These are phyloP conservation scores for Funneliformis mosseae DNA, from an alignment of 192 early-diverging fungal species.

Conservation along the genomic window DNA sequence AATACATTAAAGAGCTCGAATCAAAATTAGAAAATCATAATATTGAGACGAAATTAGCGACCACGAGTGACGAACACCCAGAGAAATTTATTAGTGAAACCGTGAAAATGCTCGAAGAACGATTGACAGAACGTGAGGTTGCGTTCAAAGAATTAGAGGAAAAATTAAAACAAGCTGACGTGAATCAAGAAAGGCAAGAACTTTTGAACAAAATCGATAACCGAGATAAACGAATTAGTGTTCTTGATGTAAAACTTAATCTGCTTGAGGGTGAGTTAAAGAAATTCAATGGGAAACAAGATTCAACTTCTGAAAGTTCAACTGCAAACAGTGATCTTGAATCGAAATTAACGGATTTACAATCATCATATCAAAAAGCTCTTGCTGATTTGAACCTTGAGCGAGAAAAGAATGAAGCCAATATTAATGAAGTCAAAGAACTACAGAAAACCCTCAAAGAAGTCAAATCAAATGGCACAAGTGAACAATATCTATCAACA, in stretches of 20 bases:
- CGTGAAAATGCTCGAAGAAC: neutral
- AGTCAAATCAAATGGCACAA: neutral
- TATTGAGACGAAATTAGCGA: neutral
- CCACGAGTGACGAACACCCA: neutral
- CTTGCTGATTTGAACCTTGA: too few species aligned
- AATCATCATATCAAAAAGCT: too few species aligned
- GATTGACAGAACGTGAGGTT: neutral
- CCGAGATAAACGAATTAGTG: neutral
- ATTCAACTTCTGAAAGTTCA: neutral
- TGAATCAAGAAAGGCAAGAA: neutral
- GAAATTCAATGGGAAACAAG: neutral
- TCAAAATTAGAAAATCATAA: neutral
- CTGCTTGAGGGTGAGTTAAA: neutral
- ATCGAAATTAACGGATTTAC: too few species aligned
- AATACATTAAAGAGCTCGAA: slow-evolving; percentile 27
- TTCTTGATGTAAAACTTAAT: neutral
- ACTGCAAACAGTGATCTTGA: too few species aligned
- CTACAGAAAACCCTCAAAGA: too few species aligned
- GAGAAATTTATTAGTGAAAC: slow-evolving; percentile 18
- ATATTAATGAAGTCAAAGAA: too few species aligned
- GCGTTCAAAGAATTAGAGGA: neutral
- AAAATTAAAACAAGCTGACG: neutral
- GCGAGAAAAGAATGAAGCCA: too few species aligned
- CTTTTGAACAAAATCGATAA: neutral
- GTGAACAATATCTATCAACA: neutral